A percentile compares a stretch with the other conserved stretches of the same genome.
phyloP scores from a whole-genome alignment of 192 early-diverging fungal species.

The Ramicandelaber brevisporus region DNA sequence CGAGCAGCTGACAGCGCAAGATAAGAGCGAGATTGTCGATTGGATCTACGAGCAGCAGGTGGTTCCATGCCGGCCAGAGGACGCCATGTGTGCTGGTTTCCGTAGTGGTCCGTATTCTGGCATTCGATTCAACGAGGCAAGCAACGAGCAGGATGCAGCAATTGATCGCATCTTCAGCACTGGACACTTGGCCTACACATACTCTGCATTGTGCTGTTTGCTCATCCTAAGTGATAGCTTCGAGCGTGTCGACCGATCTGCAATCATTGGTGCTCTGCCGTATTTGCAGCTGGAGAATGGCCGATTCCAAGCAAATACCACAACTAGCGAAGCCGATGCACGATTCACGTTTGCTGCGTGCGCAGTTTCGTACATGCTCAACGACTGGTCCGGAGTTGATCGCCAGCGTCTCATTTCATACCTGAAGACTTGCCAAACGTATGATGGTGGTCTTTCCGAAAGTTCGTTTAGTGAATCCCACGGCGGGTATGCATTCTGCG shows the following conservation, averaged over 20 bases:
- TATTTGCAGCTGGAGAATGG: slow-evolving; percentile 52
- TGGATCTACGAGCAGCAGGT: slow-evolving; percentile 96
- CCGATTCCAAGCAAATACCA: slow-evolving; percentile 40
- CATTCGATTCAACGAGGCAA: neutral
- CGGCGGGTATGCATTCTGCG: slow-evolving; percentile 78
- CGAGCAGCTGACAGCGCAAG: slow-evolving; percentile 14
- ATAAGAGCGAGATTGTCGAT: slow-evolving; percentile 50
- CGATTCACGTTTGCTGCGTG: slow-evolving; percentile 84
- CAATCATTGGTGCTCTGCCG: slow-evolving; percentile 28
- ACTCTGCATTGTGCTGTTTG: slow-evolving; percentile 60
- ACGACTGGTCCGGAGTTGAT: slow-evolving; percentile 80
- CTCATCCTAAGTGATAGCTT: slow-evolving; percentile 76
- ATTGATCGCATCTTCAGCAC: slow-evolving; percentile 5
- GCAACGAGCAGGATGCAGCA: neutral
- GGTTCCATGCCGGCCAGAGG: too few species aligned
- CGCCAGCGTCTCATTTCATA: slow-evolving; percentile 21
- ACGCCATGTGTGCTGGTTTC: too few species aligned
- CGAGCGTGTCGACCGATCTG: slow-evolving; percentile 42
- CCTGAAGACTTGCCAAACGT: slow-evolving; percentile 24
- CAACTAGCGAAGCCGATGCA: slow-evolving; percentile 58
- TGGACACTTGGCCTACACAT: slow-evolving; percentile 55
- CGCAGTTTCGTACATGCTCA: slow-evolving; percentile 50
- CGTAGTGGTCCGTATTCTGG: neutral
- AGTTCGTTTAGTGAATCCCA: slow-evolving; percentile 1
- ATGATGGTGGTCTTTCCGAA: slow-evolving; percentile 6